A percentile compares a stretch with the other conserved stretches of the same genome.
Conservation (phyloP, 768 basidiomycete species). For the Boletus insuetus region DNA sequence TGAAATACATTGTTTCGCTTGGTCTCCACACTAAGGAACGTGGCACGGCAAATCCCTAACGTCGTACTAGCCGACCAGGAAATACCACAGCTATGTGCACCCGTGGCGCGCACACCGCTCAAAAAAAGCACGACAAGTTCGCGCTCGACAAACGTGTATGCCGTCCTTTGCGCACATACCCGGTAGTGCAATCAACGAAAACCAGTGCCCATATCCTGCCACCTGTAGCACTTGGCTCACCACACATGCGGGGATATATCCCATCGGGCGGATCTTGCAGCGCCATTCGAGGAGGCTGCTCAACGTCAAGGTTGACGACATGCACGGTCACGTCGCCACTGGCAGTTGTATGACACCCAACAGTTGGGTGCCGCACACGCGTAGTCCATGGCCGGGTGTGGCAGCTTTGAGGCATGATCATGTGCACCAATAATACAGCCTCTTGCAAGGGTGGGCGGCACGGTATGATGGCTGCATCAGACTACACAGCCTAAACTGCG, state of each 20-base stretch:
- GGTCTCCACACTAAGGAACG: not conserved
- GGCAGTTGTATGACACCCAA: conserved; percentile 6
- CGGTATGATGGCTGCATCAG: too few species aligned
- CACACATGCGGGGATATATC: not conserved
- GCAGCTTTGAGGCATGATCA: conserved; percentile 13
- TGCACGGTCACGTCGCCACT: not conserved
- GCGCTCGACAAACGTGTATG: conserved; percentile 4
- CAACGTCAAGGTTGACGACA: not conserved
- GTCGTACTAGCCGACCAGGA: not conserved
- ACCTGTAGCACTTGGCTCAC: not conserved
- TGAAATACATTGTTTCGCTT: not conserved
- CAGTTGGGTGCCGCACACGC: conserved; percentile 4
- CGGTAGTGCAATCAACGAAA: not conserved
- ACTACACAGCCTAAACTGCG: conserved; percentile 14
- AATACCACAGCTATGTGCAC: not conserved
- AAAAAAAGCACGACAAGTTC: conserved; percentile 1
- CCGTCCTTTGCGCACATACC: not conserved
- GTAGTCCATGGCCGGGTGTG: conserved; percentile 4
- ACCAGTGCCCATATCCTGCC: conserved; percentile 11
- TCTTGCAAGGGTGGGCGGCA: not conserved
- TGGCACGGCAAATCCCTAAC: not conserved
- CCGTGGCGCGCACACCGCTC: conserved; percentile 1
- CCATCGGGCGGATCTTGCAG: conserved; percentile 19
- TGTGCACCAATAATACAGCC: not conserved
- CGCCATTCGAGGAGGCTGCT: not conserved